Percentiles rank a stretch among this genome's conserved stretches.
These are phyloP conservation scores for Vicia faba DNA, from an alignment of 306 rosid species.

Conservation along the genomic window DNA sequence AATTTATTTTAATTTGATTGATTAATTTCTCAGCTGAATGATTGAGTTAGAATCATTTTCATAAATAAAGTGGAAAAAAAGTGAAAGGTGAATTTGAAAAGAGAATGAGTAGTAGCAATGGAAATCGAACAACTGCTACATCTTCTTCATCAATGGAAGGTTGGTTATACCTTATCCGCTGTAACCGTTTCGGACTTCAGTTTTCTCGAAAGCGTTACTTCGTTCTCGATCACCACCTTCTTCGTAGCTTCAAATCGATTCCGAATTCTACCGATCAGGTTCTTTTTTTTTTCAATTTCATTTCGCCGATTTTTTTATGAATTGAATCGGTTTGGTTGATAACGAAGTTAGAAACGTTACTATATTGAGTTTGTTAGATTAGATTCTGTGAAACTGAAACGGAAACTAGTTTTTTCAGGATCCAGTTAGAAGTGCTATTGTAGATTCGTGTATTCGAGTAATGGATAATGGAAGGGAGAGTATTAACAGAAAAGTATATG, in stretches of 20 bases:
- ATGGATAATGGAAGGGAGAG: slow-evolving; percentile 88
- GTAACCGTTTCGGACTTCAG: slow-evolving; percentile 70
- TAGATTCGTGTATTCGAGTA: slow-evolving; percentile 79
- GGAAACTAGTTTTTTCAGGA: slow-evolving; percentile 49
- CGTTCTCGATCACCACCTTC: slow-evolving; percentile 61
- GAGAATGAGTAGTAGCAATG: slow-evolving; percentile 27
- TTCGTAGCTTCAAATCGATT: slow-evolving; percentile 70
- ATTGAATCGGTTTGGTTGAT: slow-evolving; percentile 3
- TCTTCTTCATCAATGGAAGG: slow-evolving; percentile 53
- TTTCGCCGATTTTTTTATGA: slow-evolving; percentile 14
- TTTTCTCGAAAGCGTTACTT: slow-evolving; percentile 80
- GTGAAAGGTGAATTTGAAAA: slow-evolving; percentile 19
- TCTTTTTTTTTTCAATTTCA: not conserved
- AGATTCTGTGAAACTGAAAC: slow-evolving; percentile 17
- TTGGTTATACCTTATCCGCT: slow-evolving; percentile 74
- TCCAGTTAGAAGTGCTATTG: slow-evolving; percentile 80
- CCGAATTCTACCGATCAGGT: slow-evolving; percentile 67
- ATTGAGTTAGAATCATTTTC: not conserved
- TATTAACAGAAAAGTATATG: slow-evolving; percentile 73
- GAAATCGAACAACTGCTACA: not conserved
- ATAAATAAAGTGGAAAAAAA: not conserved
- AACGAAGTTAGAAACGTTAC: not conserved
- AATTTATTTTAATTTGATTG: not conserved
- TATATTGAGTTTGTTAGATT: slow-evolving; percentile 23
- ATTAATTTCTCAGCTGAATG: slow-evolving; percentile 7